These are phyloP conservation scores for Berkeleyomyces basicola DNA, from an alignment of 2,329 filamentous ascomycete species.

Conservation along the genomic window DNA sequence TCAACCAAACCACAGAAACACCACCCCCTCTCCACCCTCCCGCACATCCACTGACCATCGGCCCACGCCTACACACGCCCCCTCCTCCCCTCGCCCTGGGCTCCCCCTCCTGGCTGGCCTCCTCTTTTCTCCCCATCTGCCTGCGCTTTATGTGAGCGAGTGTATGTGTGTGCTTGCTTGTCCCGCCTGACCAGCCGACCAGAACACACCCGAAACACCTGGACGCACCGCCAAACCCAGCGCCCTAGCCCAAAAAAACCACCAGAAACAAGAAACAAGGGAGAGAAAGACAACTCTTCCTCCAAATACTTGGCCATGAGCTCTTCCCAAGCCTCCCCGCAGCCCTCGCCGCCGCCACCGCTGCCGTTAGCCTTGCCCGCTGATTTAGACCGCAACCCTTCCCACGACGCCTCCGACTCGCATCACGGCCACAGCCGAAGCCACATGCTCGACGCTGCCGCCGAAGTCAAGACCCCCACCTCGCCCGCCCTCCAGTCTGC, in stretches of 20 bases:
- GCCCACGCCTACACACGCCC: not conserved
- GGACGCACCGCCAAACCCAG: not conserved
- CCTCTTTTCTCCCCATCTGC: not conserved
- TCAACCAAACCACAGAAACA: not conserved
- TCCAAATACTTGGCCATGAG: not conserved
- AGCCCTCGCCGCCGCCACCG: not conserved
- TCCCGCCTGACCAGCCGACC: not conserved
- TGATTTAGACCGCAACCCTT: not conserved
- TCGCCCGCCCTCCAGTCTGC: slow-evolving; percentile 12
- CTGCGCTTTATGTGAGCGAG: not conserved
- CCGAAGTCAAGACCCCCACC: slow-evolving; percentile 9
- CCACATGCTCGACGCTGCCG: not conserved
- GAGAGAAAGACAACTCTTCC: not conserved
- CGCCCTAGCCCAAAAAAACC: not conserved
- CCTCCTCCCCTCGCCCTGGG: not conserved
- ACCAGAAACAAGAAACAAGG: not conserved
- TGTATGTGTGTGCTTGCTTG: too few species aligned
- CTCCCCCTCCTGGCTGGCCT: not conserved
- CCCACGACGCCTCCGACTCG: not conserved
- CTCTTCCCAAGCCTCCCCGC: not conserved
- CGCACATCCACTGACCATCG: not conserved
- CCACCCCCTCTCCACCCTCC: not conserved
- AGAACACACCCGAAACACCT: not conserved
- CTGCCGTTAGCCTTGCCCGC: not conserved
- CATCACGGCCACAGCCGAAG: not conserved